phyloP scores from a whole-genome alignment of 2,329 filamentous ascomycete genomes.

The Coniella lustricola region DNA sequence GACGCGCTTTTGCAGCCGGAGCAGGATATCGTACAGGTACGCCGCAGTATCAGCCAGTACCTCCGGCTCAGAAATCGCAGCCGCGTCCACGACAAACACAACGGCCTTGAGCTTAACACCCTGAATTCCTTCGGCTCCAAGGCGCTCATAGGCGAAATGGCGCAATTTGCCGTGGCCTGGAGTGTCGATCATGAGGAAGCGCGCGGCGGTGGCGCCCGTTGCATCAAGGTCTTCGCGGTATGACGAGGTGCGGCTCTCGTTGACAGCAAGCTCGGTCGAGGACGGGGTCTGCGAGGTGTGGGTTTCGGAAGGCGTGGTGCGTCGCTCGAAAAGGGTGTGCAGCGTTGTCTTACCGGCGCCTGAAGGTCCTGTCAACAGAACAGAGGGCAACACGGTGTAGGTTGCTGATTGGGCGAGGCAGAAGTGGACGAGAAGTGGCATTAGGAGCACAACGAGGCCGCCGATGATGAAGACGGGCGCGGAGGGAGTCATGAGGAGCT shows the following conservation, averaged over 20 bases:
- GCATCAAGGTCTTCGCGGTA: slow-evolving; percentile 51
- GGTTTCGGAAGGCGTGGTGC: slow-evolving; percentile 38
- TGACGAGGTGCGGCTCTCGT: slow-evolving; percentile 37
- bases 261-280: slow-evolving; percentile 48
- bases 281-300: slow-evolving; percentile 48
- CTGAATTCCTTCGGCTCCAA: slow-evolving; percentile 29
- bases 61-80: slow-evolving; percentile 53
- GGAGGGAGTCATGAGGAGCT: slow-evolving; percentile 54
- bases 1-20: slow-evolving; percentile 66
- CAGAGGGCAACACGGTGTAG: slow-evolving; percentile 63
- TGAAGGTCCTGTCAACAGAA: slow-evolving; percentile 75
- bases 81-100: slow-evolving; percentile 84
- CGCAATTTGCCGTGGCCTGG: slow-evolving; percentile 95
- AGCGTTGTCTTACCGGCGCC: slow-evolving; percentile 84
- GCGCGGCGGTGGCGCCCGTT: slow-evolving; percentile 50
- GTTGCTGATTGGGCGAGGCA: slow-evolving; percentile 62
- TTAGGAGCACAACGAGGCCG: slow-evolving; percentile 59
- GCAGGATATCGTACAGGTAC: slow-evolving; percentile 85
- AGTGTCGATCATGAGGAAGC: slow-evolving; percentile 77
- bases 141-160: slow-evolving; percentile 51
- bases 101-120: slow-evolving; percentile 57
- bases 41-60: slow-evolving; percentile 65
- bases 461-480: slow-evolving; percentile 59
- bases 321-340: slow-evolving; percentile 63
- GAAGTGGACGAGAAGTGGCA: slow-evolving; percentile 72